phyloP scores from a whole-genome alignment of 768 basidiomycete genomes.

The Kondoa malvinella region DNA sequence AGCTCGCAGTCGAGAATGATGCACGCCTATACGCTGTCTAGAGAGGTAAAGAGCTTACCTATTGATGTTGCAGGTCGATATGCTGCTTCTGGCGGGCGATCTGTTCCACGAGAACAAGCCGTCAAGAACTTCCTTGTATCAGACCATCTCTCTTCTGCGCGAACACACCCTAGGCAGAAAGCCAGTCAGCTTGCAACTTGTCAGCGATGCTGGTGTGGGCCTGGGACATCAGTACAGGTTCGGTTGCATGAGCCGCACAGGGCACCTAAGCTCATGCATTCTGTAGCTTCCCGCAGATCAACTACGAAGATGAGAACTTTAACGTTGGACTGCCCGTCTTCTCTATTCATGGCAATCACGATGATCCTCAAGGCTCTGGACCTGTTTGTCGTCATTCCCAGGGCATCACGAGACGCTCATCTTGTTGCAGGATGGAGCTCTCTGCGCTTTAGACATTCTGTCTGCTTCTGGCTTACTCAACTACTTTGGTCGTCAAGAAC shows the following conservation, averaged over 20 bases:
- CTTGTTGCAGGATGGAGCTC: constrained; percentile 59
- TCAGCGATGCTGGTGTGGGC: constrained; percentile 85
- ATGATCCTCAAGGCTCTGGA: constrained; percentile 93
- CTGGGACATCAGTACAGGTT: constrained; percentile 69
- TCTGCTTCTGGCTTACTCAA: constrained; percentile 87
- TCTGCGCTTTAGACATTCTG: constrained; percentile 85
- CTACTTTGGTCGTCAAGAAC: constrained; percentile 93
- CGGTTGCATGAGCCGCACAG: too few species aligned
- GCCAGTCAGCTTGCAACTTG: constrained; percentile 72
- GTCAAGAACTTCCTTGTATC: constrained; percentile 71
- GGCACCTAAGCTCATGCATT: not conserved
- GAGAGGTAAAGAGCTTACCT: not conserved
- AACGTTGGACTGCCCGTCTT: constrained; percentile 95
- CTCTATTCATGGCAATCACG: constrained; percentile 98
- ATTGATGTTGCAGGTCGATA: constrained; percentile 61
- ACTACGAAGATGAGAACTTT: constrained; percentile 91
- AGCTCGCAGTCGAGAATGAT: constrained; percentile 72
- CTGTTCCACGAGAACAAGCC: constrained; percentile 97
- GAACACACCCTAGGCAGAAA: constrained; percentile 78
- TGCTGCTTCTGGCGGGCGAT: constrained; percentile 85
- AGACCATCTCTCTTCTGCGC: constrained; percentile 69
- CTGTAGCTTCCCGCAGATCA: constrained; percentile 76
- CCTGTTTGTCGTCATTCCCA: constrained; percentile 41
- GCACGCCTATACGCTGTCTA: constrained; percentile 36
- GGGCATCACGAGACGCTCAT: not conserved